phyloP scores from a whole-genome alignment of 2,329 filamentous ascomycete genomes.

The Ophiostoma novo-ulmi region DNA sequence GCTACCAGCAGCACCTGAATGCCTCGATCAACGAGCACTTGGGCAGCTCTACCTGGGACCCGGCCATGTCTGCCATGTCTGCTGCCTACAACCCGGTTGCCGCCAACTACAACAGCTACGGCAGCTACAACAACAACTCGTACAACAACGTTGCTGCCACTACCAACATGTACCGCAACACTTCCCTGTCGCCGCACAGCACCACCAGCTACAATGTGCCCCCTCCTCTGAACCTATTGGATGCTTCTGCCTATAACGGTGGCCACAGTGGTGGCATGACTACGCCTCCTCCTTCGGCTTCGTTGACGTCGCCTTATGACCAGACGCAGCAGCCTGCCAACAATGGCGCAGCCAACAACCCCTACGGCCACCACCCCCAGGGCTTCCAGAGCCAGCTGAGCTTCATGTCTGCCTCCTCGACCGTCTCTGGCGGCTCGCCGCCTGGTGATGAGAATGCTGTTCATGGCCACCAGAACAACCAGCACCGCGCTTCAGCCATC shows the following conservation, averaged over 20 bases:
- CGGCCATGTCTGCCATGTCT: constrained; percentile 36
- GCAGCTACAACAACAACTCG: constrained; percentile 15
- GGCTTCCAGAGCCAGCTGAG: constrained; percentile 35
- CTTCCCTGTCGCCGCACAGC: constrained; percentile 22
- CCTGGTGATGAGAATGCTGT: constrained; percentile 30
- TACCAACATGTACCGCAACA: constrained; percentile 22
- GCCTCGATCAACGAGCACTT: constrained; percentile 56
- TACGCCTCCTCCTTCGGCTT: constrained; percentile 53
- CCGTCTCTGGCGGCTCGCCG: constrained; percentile 25
- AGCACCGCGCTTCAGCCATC: constrained; percentile 22
- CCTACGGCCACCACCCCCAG: constrained; percentile 25
- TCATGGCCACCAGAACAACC: constrained; percentile 21
- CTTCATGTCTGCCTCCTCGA: constrained; percentile 36
- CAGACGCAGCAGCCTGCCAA: constrained; percentile 19
- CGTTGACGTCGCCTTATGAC: constrained; percentile 43
- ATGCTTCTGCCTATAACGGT: constrained; percentile 37
- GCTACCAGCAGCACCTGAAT: constrained; percentile 48
- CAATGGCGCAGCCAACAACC: constrained; percentile 16
- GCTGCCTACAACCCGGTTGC: constrained; percentile 15
- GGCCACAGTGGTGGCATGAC: constrained; percentile 41
- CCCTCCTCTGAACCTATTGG: constrained; percentile 39
- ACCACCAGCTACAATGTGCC: constrained; percentile 24
- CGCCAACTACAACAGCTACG: constrained; percentile 8
- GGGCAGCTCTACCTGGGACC: constrained; percentile 30
- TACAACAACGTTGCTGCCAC: background rate